These are phyloP conservation scores for Sporobolus alterniflorus DNA, from an alignment of 202 grass and related monocot genomes.

Conservation along the genomic window DNA sequence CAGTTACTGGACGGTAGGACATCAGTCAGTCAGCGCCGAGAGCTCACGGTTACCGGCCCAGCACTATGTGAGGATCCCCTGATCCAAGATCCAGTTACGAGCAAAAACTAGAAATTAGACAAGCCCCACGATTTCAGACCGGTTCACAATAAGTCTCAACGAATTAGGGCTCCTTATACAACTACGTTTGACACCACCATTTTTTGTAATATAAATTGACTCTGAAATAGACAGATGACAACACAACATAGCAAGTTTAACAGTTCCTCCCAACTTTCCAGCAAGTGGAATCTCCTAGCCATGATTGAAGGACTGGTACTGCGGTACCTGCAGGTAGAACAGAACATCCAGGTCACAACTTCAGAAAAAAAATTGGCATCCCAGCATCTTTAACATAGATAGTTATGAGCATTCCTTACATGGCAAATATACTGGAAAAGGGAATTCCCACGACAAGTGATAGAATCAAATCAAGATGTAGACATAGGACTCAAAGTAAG, in stretches of 20 bases:
- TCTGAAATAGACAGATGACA: slow-evolving; percentile 33
- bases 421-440: background rate
- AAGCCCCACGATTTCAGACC: slow-evolving; percentile 22
- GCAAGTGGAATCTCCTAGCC: slow-evolving; percentile 48
- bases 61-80: background rate
- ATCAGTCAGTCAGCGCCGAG: background rate
- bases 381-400: background rate
- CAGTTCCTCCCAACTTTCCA: slow-evolving; percentile 24
- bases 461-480: background rate
- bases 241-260: slow-evolving; percentile 42
- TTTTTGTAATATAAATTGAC: slow-evolving; percentile 22
- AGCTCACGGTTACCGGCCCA: background rate
- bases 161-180: slow-evolving; percentile 50
- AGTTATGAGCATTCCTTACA: background rate
- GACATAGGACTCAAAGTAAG: background rate
- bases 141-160: slow-evolving; percentile 45
- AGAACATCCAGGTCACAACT: background rate
- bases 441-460: background rate
- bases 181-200: slow-evolving; percentile 40
- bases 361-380: background rate
- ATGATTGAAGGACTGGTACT: slow-evolving; percentile 92
- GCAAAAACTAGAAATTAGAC: background rate
- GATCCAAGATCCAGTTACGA: too few relatives aligned
- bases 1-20: background rate
- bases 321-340: slow-evolving; percentile 65